Percentiles rank a stretch among this genome's conserved stretches.
phyloP scores from a whole-genome alignment of 345 rosid genomes.

The Euphorbia pulcherrima region DNA sequence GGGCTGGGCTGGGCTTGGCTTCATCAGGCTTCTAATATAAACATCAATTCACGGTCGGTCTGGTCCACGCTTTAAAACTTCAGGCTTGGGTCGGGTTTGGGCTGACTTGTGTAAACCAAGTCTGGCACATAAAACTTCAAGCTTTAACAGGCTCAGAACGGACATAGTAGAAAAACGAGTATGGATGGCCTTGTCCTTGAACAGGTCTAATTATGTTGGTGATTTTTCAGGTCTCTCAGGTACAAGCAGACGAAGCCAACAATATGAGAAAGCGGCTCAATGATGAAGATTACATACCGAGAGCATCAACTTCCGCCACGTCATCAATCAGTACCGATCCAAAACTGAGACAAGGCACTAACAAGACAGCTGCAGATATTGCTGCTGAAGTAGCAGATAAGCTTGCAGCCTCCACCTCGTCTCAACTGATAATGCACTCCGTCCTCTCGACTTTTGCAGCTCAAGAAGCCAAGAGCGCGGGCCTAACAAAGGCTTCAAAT shows the following conservation, averaged over 20 bases:
- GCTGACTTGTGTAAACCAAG: no score
- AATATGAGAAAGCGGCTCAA: conserved; percentile 59
- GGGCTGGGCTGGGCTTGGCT: no score
- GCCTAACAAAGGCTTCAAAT: conserved; percentile 33
- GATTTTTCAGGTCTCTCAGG: conserved; percentile 67
- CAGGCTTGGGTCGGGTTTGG: no score
- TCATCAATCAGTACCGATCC: conserved; percentile 30
- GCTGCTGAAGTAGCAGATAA: conserved; percentile 97
- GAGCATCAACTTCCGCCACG: conserved; percentile 29
- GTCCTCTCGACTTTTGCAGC: conserved; percentile 91
- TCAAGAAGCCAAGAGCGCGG: conserved; percentile 72
- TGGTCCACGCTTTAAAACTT: no score
- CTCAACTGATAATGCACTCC: conserved; percentile 88
- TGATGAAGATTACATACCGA: conserved; percentile 46
- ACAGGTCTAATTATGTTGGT: no score
- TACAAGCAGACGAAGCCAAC: conserved; percentile 65
- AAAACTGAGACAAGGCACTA: conserved; percentile 49
- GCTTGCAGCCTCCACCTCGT: conserved; percentile 81
- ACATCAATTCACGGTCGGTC: no score
- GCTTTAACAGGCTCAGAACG: no score
- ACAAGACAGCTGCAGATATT: conserved; percentile 73
- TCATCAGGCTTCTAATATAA: no score
- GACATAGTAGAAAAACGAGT: no score
- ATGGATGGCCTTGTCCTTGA: no score
- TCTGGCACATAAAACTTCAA: no score